phyloP scores from a whole-genome alignment of 805 yeast genomes.

The Candida insectorum region DNA sequence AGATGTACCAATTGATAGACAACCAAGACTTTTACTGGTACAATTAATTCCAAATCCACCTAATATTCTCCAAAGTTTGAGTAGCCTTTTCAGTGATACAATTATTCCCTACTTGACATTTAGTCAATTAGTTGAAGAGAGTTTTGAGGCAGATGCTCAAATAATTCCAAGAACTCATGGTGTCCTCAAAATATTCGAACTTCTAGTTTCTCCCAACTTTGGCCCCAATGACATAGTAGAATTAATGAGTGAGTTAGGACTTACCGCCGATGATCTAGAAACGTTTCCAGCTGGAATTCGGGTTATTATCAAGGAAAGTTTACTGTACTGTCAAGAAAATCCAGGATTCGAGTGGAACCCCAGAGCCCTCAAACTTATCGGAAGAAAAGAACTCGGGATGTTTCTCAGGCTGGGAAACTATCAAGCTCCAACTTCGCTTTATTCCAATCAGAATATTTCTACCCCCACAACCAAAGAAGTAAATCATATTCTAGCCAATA shows the following conservation, averaged over 20 bases:
- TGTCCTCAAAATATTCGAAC: constrained; percentile 59
- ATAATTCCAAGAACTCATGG: constrained; percentile 67
- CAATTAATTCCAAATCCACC: constrained; percentile 57
- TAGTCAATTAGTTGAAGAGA: constrained; percentile 64
- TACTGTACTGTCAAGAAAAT: constrained; percentile 50
- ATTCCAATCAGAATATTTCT: constrained; percentile 6
- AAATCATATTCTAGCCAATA: constrained; percentile 37
- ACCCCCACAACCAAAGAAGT: constrained; percentile 25
- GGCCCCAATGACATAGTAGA: constrained; percentile 54
- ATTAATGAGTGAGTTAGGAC: constrained; percentile 55
- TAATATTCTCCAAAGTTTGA: constrained; percentile 51
- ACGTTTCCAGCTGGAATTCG: constrained; percentile 72
- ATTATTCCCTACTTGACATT: constrained; percentile 59
- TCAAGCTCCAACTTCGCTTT: constrained; percentile 12
- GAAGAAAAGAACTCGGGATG: constrained; percentile 59
- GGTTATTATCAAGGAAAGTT: constrained; percentile 62
- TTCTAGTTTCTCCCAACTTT: constrained; percentile 51
- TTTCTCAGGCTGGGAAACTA: constrained; percentile 16
- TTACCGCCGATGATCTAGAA: constrained; percentile 52
- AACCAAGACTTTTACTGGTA: constrained; percentile 39
- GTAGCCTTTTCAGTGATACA: constrained; percentile 43
- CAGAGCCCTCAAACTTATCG: constrained; percentile 54
- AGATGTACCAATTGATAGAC: constrained; percentile 33
- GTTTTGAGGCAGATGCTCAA: constrained; percentile 52
- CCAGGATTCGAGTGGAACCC: constrained; percentile 47